phyloP scores from a whole-genome alignment of 345 rosid genomes.

The Eucalyptus sideroxylon region DNA sequence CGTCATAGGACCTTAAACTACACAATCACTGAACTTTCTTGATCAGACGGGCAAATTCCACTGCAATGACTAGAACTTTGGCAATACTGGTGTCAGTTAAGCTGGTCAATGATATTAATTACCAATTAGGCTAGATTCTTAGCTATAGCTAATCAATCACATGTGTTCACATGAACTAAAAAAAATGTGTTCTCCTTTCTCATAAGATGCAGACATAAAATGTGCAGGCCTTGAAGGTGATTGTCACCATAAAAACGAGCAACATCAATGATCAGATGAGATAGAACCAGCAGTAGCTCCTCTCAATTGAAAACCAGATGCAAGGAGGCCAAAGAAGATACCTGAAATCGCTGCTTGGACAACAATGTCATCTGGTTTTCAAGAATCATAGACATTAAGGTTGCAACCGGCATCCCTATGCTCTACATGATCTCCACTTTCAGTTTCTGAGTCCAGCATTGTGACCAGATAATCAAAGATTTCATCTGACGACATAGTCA shows the following conservation, averaged over 20 bases:
- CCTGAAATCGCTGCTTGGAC: conserved; percentile 12
- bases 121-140: not conserved
- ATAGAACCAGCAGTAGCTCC: not conserved
- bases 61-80: not conserved
- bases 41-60: not conserved
- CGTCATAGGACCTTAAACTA: not conserved
- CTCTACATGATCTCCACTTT: not conserved
- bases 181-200: not conserved
- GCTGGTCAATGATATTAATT: not conserved
- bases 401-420: not conserved
- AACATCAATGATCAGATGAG: not conserved
- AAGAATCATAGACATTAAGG: not conserved
- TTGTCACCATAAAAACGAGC: not conserved
- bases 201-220: not conserved
- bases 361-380: conserved; percentile 3
- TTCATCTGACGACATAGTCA: conserved; percentile 30
- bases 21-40: not conserved
- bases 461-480: conserved; percentile 25
- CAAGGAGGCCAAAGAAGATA: not conserved
- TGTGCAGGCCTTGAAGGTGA: not conserved
- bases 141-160: not conserved
- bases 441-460: conserved; percentile 22
- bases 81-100: not conserved
- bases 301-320: not conserved
- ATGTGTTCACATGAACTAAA: not conserved